Evolutionary conservation across 73 alveolate genomes (phyloP).

Genomic region (Paramecium caudatum): DNA sequence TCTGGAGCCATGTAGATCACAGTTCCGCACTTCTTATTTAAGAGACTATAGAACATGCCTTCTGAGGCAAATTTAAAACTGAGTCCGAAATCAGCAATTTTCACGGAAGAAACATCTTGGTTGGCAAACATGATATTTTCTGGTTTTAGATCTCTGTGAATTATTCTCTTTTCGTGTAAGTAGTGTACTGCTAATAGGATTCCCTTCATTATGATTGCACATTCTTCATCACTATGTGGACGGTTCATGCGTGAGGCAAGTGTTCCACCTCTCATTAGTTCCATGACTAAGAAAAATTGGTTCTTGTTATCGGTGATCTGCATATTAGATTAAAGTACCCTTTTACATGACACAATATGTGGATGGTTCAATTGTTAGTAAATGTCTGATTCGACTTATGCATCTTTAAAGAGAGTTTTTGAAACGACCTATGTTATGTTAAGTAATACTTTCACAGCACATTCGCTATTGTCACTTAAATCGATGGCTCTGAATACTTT

Average conservation of each 20-base stretch:
- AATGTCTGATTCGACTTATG: conserved; percentile 36
- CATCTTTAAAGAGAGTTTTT: conserved; percentile 32
- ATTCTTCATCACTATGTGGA: conserved; percentile 62
- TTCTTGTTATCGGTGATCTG: conserved; percentile 52
- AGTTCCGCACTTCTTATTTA: conserved; percentile 81
- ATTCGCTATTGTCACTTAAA: conserved; percentile 31
- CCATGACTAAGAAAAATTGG: conserved; percentile 84
- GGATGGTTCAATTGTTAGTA: conserved; percentile 62
- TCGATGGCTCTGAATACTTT: conserved; percentile 43
- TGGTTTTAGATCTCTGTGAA: conserved; percentile 91
- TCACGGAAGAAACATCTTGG: conserved; percentile 67
- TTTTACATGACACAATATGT: conserved; percentile 71
- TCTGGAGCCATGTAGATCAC: conserved; percentile 95
- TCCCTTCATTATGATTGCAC: conserved; percentile 72
- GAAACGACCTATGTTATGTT: conserved; percentile 27
- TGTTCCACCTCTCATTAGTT: conserved; percentile 86
- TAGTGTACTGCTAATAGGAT: conserved; percentile 73
- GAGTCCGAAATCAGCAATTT: conserved; percentile 90
- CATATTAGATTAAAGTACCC: conserved; percentile 46
- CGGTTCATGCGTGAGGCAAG: conserved; percentile 75
- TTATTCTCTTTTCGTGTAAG: conserved; percentile 76
- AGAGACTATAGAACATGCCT: conserved; percentile 34
- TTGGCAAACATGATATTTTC: conserved; percentile 77
- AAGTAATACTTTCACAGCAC: conserved; percentile 39
- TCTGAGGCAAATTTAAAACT: conserved; percentile 62